Base-by-base conservation (phyloP, 441 rosid genomes). In the Adansonia madagascariensis region DNA sequence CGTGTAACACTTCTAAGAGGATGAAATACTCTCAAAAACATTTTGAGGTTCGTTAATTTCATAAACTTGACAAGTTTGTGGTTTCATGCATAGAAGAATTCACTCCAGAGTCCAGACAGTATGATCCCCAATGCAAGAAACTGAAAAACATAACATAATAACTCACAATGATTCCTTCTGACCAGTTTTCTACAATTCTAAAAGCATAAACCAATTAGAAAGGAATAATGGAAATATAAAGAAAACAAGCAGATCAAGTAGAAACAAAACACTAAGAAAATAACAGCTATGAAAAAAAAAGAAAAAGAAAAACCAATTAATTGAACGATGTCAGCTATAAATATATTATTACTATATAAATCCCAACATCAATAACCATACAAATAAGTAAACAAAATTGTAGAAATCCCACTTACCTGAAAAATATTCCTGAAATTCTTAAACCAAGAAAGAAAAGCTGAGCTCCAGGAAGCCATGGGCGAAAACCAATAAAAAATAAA, bases 381-480 rank as follows among this genome's bases (percentile, higher is more conserved):
- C 9, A 62, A 27, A 17, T 27, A 18, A 55, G 9, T 10, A 55
- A 17, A 55, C 12, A 66, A 39, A 5, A 17, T 71, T 55, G 31
- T 17, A 71, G 63, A 27, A 31, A 39, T 44, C 62, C 50, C 72
- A 75, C 72, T 17, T 31, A 79, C 89, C 88, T 84, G 85, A 74
- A 76, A 84, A 66, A 73, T 55, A 75, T 18, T 65, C 39, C 20
- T 49, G 62, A 77, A 80, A 79, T 53, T 82, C 78, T 22, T 79
- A 75, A 81, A 76, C 62, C 76, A 67, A 65, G 82, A 71, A 62
- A 85, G 81, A 74, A 77, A 80, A 46, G 52, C 68, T 14, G 76
- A 81, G 80, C 60, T 71, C 84, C 85, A 75, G 79, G 86, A 55
- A 74, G 84, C 78, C 89, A 86, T 83, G 77, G 73, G 75, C 55